A percentile compares a stretch with the other conserved stretches of the same genome.
Conservation (phyloP, 148 eudicot genomes). For the Vaccinium myrtillus region DNA sequence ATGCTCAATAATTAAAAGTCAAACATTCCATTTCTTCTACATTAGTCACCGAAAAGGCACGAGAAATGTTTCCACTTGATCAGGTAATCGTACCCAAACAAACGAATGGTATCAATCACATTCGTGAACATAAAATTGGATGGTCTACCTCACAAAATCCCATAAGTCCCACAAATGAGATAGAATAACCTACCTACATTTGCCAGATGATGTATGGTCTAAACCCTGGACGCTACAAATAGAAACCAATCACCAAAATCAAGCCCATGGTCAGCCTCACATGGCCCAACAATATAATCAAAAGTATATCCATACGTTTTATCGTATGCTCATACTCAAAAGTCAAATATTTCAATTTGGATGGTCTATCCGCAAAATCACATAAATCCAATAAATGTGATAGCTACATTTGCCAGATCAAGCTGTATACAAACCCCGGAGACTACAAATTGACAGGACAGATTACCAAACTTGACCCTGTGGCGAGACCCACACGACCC, state of each 20-base stretch:
- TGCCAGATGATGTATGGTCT: background rate
- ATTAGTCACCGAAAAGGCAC: no score
- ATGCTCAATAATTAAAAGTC: no score
- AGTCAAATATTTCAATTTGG: background rate
- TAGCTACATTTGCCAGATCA: background rate
- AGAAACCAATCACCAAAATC: background rate
- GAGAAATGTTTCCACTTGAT: no score
- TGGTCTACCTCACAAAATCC: no score
- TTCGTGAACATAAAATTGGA: no score
- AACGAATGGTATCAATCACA: no score
- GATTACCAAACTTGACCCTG: background rate
- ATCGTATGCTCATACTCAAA: no score
- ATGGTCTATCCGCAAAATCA: background rate
- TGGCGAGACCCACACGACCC: background rate
- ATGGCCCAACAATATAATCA: background rate
- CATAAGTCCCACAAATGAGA: background rate
- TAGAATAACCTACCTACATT: background rate
- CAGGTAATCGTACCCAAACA: no score
- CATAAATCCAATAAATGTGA: background rate
- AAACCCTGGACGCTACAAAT: background rate
- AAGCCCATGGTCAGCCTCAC: background rate
- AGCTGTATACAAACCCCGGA: background rate
- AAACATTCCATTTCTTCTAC: no score
- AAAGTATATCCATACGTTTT: no score
- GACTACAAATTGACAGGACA: background rate